Percentiles rank a stretch among this genome's conserved stretches.
Evolutionary conservation across 2,329 filamentous ascomycete species (phyloP).

Genomic region (Colletotrichum cordylinicola): DNA sequence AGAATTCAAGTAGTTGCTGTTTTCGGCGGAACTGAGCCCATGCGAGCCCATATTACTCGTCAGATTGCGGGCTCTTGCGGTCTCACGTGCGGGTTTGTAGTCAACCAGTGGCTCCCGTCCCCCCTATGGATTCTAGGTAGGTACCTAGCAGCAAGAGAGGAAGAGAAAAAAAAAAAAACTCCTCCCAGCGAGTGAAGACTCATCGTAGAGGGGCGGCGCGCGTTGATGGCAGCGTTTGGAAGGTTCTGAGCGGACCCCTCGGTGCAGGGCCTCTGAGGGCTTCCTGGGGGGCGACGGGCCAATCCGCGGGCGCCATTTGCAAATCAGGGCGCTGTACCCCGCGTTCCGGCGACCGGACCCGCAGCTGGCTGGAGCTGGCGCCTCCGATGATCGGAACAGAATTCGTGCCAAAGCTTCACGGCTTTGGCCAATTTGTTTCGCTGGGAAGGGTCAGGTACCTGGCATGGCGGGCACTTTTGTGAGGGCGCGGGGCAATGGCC

Average conservation of each 20-base stretch:
- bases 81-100: slow-evolving; percentile 1
- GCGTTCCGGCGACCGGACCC: slow-evolving; percentile 41
- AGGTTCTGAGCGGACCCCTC: slow-evolving; percentile 4
- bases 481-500: background rate
- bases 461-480: slow-evolving; percentile 13
- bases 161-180: background rate
- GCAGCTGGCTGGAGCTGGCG: slow-evolving; percentile 3
- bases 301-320: slow-evolving; percentile 33
- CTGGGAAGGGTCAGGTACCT: background rate
- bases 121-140: background rate
- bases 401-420: slow-evolving; percentile 8
- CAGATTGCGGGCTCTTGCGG: slow-evolving; percentile 11
- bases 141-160: background rate
- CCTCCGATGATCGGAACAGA: slow-evolving; percentile 38
- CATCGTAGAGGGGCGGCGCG: background rate
- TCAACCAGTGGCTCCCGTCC: background rate
- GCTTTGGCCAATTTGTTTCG: background rate
- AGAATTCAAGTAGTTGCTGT: slow-evolving; percentile 10
- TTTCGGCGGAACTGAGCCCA: slow-evolving; percentile 3
- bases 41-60: slow-evolving; percentile 15
- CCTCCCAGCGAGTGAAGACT: background rate
- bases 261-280: slow-evolving; percentile 5
- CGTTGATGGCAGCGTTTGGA: slow-evolving; percentile 4
- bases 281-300: slow-evolving; percentile 18
- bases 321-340: slow-evolving; percentile 38